Base-by-base conservation (phyloP, 306 rosid species). In the Dryas drummondii region DNA sequence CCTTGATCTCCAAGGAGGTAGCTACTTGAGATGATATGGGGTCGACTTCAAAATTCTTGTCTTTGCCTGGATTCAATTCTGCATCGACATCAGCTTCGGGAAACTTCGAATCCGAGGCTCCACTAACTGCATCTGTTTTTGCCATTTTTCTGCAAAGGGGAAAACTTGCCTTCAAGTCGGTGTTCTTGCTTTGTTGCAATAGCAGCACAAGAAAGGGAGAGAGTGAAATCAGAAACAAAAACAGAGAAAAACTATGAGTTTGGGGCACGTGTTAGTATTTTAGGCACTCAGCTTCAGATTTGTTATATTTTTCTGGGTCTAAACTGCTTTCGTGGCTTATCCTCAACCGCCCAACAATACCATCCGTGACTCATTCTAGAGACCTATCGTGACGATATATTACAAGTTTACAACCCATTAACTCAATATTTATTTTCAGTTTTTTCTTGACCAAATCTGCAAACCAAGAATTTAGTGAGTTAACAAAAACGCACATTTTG, bases 1-100 rank as follows among this genome's bases (percentile, higher is more conserved):
- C 94, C 93, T 84, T 77, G 13, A 32, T 71, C 66, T 82, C 89
- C 84, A 75, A 79, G 60, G 89, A 68, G 80, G 78, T 72, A 71
- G 84, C 84, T 22, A 85, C 80, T 75, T 86, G 71, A 41, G 88
- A 82, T 32, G 90, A 87, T 37, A 50, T 4, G 48, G 86, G 82
- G 78, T 91, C 90, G 68, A 77, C 81, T 40, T 88, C 51, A 55
- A 83, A 78, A 5, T 77, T 56, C 22, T 71, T 81, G 47, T 81
- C 75, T 1, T 8, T 40, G 17, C 75, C 83, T 32, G 85, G 87
- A 64, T 77, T 76, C 76, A 84, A 52, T 41, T 83, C 92, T 46
- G 71, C 74, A 17, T 60, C 79, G 27, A 68, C 58, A 59, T 89
- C 85, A 52, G 60, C 90, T 0, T 68, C 77, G 11, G 91, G 91